Evolutionary conservation across 805 yeast genomes (phyloP).

Genomic region (Zygosaccharomyces bisporus): DNA sequence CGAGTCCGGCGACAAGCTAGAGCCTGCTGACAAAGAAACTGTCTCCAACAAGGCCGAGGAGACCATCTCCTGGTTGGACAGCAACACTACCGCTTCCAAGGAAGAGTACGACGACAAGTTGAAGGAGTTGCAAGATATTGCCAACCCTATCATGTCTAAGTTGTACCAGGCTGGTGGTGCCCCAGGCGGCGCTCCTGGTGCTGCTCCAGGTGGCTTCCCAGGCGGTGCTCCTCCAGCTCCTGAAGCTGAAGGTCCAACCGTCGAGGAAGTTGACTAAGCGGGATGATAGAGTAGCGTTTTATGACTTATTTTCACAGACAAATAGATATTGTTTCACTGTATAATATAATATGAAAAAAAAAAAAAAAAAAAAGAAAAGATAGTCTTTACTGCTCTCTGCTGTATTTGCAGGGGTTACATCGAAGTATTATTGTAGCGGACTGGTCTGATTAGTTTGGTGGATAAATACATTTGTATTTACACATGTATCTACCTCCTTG

Average conservation of each 20-base stretch:
- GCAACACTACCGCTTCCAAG: constrained; percentile 83
- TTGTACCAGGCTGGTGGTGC: constrained; percentile 91
- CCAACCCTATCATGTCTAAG: constrained; percentile 96
- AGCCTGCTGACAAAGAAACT: constrained; percentile 65
- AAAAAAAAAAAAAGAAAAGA: background rate
- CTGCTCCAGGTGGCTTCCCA: constrained; percentile 58
- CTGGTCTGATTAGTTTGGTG: no score
- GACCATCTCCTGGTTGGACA: constrained; percentile 87
- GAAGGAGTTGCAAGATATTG: constrained; percentile 94
- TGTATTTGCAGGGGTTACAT: no score
- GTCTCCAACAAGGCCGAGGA: constrained; percentile 81
- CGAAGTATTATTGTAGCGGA: no score
- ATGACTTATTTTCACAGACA: constrained; percentile 7
- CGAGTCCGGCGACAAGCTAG: constrained; percentile 79
- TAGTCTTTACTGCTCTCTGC: background rate
- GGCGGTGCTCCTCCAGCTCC: constrained; percentile 63
- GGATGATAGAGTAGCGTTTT: constrained; percentile 13
- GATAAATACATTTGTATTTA: no score
- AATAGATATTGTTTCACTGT: constrained; percentile 4
- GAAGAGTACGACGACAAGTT: constrained; percentile 92
- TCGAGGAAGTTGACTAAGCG: constrained; percentile 72
- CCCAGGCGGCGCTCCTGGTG: constrained; percentile 66
- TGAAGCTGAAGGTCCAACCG: constrained; percentile 67
- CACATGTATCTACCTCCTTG: no score
- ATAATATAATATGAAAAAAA: background rate